Conservation (phyloP, 2,329 filamentous ascomycete genomes). For the Pseudocercospora cruenta region DNA sequence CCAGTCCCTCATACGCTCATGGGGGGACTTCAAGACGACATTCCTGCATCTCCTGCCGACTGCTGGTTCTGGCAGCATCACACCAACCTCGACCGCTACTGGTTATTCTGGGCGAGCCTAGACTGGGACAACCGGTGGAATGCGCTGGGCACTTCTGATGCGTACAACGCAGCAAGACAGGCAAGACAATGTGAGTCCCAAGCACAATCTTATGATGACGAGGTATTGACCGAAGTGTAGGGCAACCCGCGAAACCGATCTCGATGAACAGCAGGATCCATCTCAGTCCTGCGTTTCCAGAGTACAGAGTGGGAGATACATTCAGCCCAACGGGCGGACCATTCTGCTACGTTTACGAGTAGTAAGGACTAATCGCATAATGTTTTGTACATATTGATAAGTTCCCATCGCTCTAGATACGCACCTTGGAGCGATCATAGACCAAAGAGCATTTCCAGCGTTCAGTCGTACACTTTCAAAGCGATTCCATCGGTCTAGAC, state of each 20-base stretch:
- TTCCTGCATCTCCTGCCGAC: slow-evolving; percentile 49
- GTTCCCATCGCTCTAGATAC: neutral
- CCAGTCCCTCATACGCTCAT: slow-evolving; percentile 29
- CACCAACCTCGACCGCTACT: slow-evolving; percentile 46
- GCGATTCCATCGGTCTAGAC: neutral
- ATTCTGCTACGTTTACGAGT: slow-evolving; percentile 16
- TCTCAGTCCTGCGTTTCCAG: slow-evolving; percentile 3
- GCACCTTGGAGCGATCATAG: neutral
- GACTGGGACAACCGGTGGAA: slow-evolving; percentile 3
- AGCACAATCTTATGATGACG: neutral
- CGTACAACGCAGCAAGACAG: slow-evolving; percentile 1
- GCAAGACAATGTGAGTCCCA: slow-evolving; percentile 5
- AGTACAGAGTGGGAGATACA: slow-evolving; percentile 2
- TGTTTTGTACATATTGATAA: slow-evolving; percentile 7
- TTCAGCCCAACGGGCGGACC: slow-evolving; percentile 9
- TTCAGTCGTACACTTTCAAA: neutral
- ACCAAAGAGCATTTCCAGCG: neutral
- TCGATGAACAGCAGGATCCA: neutral
- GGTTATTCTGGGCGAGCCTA: slow-evolving; percentile 55
- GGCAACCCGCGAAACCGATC: slow-evolving; percentile 7
- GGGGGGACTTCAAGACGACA: slow-evolving; percentile 52
- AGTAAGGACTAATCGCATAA: neutral
- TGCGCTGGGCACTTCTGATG: slow-evolving; percentile 1
- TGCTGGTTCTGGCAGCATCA: slow-evolving; percentile 56
- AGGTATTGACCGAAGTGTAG: neutral